Base-by-base conservation (phyloP, 306 rosid genomes). In the Geum urbanum region DNA sequence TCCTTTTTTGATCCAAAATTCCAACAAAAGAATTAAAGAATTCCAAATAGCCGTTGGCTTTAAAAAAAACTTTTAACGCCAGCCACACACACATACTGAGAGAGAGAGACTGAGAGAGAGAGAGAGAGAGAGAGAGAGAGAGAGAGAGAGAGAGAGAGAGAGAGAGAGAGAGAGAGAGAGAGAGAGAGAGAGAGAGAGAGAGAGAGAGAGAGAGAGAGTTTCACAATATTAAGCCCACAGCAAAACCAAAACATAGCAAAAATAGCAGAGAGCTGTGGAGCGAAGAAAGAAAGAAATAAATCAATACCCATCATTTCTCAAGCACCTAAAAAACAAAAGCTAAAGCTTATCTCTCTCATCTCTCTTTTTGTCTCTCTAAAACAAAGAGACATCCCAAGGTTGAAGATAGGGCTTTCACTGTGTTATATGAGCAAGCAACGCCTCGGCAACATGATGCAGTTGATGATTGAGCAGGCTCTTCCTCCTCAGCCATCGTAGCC, bases 391-490 rank as follows among this genome's bases (percentile, higher is more conserved):
- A 72, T 66, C 68, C 66, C n/a, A 45, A 74, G 72, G 72, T 79
- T 81, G 80, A 73, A 80, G 81, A 79, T 68, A 74, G 78, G 64
- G 79, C 47, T 63, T 7, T 7, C n/a, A 16, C 24, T 60, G 47
- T 15, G 45, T 37, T 60, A 73, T 55, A 55, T 59, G 72, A 55
- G 41, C 70, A 50, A 20, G 69, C 44, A 47, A 63, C 44, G 60
- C 40, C 55, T 53, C 35, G 51, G 51, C 56, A 43, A 46, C 43
- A 86, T 0, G 77, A 88, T 85, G 94, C 88, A 85, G 89, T 32
- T 3, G 37, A 72, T 70, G 48, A 66, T 39, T 63, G 91, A 83
- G 79, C 77, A 82, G 39, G 67, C 63, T 45, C 75, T 37, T 22
- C 61, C 61, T 1, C 8, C 39, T 22, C 61, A 35, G 61, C 39